Percentiles rank a stretch among this genome's conserved stretches.
These are phyloP conservation scores for Lipomyces spencermartinsiae DNA, from an alignment of 805 yeast species.

Conservation along the genomic window DNA sequence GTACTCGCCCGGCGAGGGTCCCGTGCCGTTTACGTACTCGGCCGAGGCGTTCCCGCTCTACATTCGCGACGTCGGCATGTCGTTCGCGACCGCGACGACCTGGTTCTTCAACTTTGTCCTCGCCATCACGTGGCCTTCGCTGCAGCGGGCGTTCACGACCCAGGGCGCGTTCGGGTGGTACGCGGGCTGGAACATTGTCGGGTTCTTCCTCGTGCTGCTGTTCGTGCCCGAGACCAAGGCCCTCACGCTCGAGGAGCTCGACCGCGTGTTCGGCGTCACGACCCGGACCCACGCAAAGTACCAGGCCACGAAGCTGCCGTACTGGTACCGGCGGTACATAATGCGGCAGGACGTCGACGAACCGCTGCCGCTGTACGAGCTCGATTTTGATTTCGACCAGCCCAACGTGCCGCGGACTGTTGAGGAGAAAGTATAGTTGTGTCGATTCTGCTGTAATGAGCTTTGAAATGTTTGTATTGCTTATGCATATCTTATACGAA, in stretches of 20 bases:
- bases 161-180: constrained; percentile 91
- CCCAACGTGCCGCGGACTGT: not conserved
- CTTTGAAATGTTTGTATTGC: too few relatives aligned
- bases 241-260: constrained; percentile 63
- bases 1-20: constrained; percentile 87
- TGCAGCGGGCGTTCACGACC: constrained; percentile 67
- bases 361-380: constrained; percentile 15
- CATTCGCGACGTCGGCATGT: constrained; percentile 80
- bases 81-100: constrained; percentile 68
- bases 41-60: constrained; percentile 85
- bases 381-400: constrained; percentile 1
- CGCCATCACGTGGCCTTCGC: constrained; percentile 80
- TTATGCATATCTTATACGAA: too few relatives aligned
- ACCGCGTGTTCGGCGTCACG: constrained; percentile 44
- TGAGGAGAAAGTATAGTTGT: constrained; percentile 1
- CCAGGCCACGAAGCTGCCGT: constrained; percentile 49
- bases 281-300: constrained; percentile 32
- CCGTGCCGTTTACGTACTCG: constrained; percentile 86
- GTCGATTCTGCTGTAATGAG: too few relatives aligned
- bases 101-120: constrained; percentile 64
- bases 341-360: constrained; percentile 15
- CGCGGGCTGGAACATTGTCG: constrained; percentile 83
- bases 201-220: constrained; percentile 61
- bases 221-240: constrained; percentile 71
- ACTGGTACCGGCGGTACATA: constrained; percentile 43